A percentile compares a stretch with the other conserved stretches of the same genome.
These are phyloP conservation scores for Metschnikowia peoriensis DNA, from an alignment of 805 yeast genomes.

Conservation along the genomic window DNA sequence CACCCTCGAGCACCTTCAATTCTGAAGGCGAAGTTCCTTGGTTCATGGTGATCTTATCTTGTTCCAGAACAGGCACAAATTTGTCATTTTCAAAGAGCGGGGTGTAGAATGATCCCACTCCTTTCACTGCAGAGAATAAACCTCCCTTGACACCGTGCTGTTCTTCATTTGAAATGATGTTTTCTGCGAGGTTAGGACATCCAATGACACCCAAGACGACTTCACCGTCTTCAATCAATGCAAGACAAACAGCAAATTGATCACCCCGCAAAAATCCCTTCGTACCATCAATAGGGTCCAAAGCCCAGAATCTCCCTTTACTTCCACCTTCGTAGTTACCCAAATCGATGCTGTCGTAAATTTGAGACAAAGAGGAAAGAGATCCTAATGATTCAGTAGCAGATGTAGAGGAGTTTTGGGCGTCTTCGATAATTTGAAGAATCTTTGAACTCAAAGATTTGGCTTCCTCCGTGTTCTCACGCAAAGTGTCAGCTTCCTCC, in stretches of 20 bases:
- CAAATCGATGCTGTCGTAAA: conserved; percentile 67
- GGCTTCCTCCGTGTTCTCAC: conserved; percentile 40
- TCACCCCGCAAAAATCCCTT: conserved; percentile 94
- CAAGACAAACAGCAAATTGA: conserved; percentile 95
- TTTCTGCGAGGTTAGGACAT: conserved; percentile 82
- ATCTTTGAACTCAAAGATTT: conserved; percentile 52
- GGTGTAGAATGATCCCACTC: conserved; percentile 63
- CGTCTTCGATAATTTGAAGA: conserved; percentile 54
- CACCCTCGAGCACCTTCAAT: conserved; percentile 84
- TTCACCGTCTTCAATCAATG: conserved; percentile 79
- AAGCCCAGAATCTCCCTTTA: conserved; percentile 88
- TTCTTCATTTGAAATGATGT: conserved; percentile 35
- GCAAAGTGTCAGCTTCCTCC: conserved; percentile 75
- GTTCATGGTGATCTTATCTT: conserved; percentile 50
- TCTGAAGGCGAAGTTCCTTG: conserved; percentile 44
- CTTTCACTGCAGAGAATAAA: conserved; percentile 65
- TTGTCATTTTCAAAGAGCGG: conserved; percentile 33
- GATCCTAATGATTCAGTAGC: conserved; percentile 36
- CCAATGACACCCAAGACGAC: conserved; percentile 93
- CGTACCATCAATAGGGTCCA: conserved; percentile 98
- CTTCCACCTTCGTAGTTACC: conserved; percentile 82
- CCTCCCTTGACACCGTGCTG: conserved; percentile 57
- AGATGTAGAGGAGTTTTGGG: conserved; percentile 45
- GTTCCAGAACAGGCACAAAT: conserved; percentile 35
- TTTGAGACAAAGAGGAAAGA: conserved; percentile 44